Evolutionary conservation across 306 rosid genomes (phyloP), one percentile per base, ranked within the genome.

Genomic region (Sechiopsis laciniata): DNA sequence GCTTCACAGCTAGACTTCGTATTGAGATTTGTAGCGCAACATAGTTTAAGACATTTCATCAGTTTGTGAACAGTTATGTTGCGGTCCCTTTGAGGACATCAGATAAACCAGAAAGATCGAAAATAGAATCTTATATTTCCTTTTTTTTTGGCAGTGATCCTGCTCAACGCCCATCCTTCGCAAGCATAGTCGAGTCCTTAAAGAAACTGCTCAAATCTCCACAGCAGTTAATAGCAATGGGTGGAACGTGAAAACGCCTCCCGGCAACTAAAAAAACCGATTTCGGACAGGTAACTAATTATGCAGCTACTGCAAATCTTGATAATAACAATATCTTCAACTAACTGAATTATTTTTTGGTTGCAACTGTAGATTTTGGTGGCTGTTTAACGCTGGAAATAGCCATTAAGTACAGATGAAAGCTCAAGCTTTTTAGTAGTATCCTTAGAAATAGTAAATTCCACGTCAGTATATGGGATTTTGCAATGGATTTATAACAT

Each of bases 131-230:
- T 65, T n/a, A 82, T 37, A 62, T 57, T 73, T 79, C 48, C 54
- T 50, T 61, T 50, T 78, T 82, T 75, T 15, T 68, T 78, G 71
- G 76, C 87, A 94, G 98, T 66, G 95, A 86, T 77, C 97, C 98
- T 8, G 74, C 16, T 68, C 84, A 86, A 64, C 91, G 97, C 70
- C 98, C 98, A 11, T 76, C 92, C 45, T 87, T 94, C 24, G 45
- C 71, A 10, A 77, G 80, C 57, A 94, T 90, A 76, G 96, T 94
- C 0, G 90, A 86, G 1, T 81, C 98, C 10, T 79, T 94, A 77
- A 94, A 90, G 89, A 94, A 89, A 88, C 81, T 94, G 82, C 86
- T 90, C 11, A 91, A 80, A 79, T 85, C 97, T 78, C 99, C 97
- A 1, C 82, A 71, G 78, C 92, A 86, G 78, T 53, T 83, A 86